Evolutionary conservation across 2,329 filamentous ascomycete species (phyloP).

Genomic region (Arachnopeziza araneosa): DNA sequence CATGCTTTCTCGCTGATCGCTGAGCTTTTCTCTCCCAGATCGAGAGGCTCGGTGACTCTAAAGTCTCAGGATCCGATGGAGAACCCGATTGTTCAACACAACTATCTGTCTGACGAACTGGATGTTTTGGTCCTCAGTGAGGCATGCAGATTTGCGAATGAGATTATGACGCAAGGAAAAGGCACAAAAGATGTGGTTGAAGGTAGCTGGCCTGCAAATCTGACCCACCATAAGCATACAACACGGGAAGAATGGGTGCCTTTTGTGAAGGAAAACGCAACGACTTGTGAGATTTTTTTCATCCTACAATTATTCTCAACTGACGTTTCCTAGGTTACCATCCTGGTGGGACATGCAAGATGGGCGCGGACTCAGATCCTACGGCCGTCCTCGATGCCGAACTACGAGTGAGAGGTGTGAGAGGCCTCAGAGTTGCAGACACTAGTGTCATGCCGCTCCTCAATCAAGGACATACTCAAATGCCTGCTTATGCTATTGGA

Average conservation of each 20-base stretch:
- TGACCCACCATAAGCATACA: constrained; percentile 46
- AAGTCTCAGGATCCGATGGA: constrained; percentile 42
- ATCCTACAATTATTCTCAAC: neutral
- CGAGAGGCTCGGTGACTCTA: constrained; percentile 49
- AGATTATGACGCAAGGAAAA: constrained; percentile 51
- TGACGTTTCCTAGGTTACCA: constrained; percentile 42
- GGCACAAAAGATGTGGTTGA: constrained; percentile 55
- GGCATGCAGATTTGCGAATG: constrained; percentile 52
- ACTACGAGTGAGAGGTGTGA: constrained; percentile 21
- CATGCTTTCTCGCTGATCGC: constrained; percentile 53
- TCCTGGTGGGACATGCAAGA: constrained; percentile 50
- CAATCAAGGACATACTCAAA: constrained; percentile 48
- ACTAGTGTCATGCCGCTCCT: constrained; percentile 31
- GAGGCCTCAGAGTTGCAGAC: constrained; percentile 25
- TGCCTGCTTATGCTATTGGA: constrained; percentile 53
- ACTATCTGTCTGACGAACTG: constrained; percentile 51
- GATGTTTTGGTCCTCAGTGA: constrained; percentile 55
- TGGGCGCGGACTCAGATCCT: constrained; percentile 43
- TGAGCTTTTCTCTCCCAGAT: constrained; percentile 52
- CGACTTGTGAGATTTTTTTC: constrained; percentile 44
- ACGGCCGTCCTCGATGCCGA: constrained; percentile 32
- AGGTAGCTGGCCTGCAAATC: constrained; percentile 51
- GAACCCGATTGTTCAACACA: constrained; percentile 52
- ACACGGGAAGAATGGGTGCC: constrained; percentile 53
- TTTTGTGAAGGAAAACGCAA: constrained; percentile 53